phyloP scores from a whole-genome alignment of 495 filamentous ascomycete genomes.

The Neurospora sublineolata region DNA sequence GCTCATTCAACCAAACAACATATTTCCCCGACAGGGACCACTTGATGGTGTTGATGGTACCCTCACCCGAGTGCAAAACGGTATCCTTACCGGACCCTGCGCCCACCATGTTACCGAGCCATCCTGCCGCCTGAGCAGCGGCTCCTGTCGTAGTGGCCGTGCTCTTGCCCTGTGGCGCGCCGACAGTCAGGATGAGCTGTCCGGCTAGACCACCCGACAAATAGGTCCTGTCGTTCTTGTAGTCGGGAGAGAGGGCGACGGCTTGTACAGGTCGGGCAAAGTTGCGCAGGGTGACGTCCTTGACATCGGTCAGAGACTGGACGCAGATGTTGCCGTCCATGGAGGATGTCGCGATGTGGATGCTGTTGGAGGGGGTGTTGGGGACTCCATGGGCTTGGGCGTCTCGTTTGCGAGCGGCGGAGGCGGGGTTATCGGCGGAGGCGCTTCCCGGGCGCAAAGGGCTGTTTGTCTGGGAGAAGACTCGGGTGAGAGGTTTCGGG shows the following conservation, averaged over 20 bases:
- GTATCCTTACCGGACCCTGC: constrained; percentile 72
- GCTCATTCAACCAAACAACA: constrained; percentile 89
- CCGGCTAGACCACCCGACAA: constrained; percentile 85
- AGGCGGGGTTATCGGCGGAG: constrained; percentile 41
- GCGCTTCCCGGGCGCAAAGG: constrained; percentile 22
- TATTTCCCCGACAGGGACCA: constrained; percentile 88
- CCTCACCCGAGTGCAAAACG: constrained; percentile 84
- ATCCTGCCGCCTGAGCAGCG: constrained; percentile 70
- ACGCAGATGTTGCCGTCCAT: constrained; percentile 94
- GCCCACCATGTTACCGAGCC: constrained; percentile 80
- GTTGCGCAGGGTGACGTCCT: constrained; percentile 79
- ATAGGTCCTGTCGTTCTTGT: constrained; percentile 75
- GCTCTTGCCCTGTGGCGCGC: constrained; percentile 64
- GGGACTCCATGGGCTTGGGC: constrained; percentile 36
- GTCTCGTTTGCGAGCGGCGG: constrained; percentile 38
- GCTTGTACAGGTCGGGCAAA: constrained; percentile 87
- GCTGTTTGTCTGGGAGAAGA: constrained; percentile 33
- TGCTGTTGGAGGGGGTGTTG: constrained; percentile 67
- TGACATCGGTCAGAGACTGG: constrained; percentile 57
- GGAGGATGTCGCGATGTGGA: constrained; percentile 85
- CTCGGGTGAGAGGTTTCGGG: constrained; percentile 37
- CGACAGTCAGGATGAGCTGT: constrained; percentile 77
- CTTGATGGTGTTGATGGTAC: constrained; percentile 76
- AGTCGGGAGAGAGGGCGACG: constrained; percentile 84
- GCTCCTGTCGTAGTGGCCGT: constrained; percentile 71